Percentiles rank a stretch among this genome's conserved stretches.
Evolutionary conservation across 2,329 filamentous ascomycete species (phyloP).

Genomic region (Aureobasidium vineae): DNA sequence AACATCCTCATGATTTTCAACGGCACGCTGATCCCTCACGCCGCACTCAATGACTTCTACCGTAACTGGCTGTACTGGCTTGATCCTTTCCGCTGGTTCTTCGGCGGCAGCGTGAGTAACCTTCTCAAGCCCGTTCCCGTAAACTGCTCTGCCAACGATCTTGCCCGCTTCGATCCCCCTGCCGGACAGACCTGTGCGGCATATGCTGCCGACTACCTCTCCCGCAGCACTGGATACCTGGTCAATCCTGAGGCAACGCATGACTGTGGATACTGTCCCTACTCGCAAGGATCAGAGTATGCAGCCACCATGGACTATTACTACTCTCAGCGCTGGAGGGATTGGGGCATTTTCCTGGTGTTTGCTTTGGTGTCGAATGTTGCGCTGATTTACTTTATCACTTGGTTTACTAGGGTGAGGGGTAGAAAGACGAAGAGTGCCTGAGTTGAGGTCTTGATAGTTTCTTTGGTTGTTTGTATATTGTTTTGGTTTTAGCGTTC

Average conservation of each 20-base stretch:
- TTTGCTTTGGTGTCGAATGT: slow-evolving; percentile 22
- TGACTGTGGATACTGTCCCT: slow-evolving; percentile 27
- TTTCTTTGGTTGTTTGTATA: not conserved
- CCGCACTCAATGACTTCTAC: slow-evolving; percentile 24
- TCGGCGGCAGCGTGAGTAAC: slow-evolving; percentile 41
- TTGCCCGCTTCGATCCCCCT: slow-evolving; percentile 43
- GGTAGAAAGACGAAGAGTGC: slow-evolving; percentile 14
- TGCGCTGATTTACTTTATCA: slow-evolving; percentile 24
- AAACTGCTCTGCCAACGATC: slow-evolving; percentile 36
- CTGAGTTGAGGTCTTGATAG: not conserved
- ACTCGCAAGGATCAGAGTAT: slow-evolving; percentile 26
- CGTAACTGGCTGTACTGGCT: slow-evolving; percentile 58
- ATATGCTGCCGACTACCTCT: slow-evolving; percentile 45
- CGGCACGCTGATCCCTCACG: slow-evolving; percentile 22
- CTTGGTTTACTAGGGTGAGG: slow-evolving; percentile 23
- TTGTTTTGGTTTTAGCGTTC: not conserved
- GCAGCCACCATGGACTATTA: slow-evolving; percentile 24
- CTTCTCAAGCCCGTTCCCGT: slow-evolving; percentile 54
- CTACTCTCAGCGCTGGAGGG: slow-evolving; percentile 24
- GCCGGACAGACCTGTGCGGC: slow-evolving; percentile 39
- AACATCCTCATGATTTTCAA: slow-evolving; percentile 27
- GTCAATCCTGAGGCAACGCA: slow-evolving; percentile 42
- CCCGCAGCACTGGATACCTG: slow-evolving; percentile 40
- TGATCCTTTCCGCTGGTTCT: slow-evolving; percentile 48
- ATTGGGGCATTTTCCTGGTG: slow-evolving; percentile 23